These are phyloP conservation scores for Magnusiomyces paraingens DNA, from an alignment of 1,139 yeast species.

Conservation along the genomic window DNA sequence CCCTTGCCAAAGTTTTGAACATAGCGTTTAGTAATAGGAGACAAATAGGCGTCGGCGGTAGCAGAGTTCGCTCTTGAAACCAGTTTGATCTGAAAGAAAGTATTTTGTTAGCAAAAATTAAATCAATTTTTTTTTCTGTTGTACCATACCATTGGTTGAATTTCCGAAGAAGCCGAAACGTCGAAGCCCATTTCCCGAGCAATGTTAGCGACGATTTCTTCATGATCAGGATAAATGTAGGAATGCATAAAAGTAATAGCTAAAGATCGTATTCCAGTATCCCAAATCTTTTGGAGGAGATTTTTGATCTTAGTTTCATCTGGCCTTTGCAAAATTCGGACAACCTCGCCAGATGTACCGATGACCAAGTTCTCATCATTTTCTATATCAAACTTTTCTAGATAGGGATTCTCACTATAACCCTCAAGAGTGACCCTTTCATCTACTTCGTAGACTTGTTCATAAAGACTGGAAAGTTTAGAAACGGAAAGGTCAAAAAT, in stretches of 20 bases:
- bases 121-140: neutral
- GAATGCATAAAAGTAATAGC: conserved; percentile 68
- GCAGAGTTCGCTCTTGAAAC: conserved; percentile 68
- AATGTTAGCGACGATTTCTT: conserved; percentile 46
- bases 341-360: conserved; percentile 61
- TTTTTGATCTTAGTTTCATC: conserved; percentile 38
- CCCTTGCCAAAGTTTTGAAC: conserved; percentile 57
- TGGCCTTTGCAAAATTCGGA: conserved; percentile 48
- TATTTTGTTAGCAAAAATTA: neutral
- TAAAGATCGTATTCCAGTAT: conserved; percentile 53
- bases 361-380: conserved; percentile 34
- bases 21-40: conserved; percentile 64
- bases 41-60: conserved; percentile 69
- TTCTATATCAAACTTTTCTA: conserved; percentile 28
- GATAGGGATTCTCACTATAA: conserved; percentile 52
- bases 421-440: conserved; percentile 70
- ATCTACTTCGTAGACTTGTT: conserved; percentile 57
- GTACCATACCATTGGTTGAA: conserved; percentile 50
- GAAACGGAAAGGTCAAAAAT: conserved; percentile 57
- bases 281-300: conserved; percentile 40
- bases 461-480: conserved; percentile 55
- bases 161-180: conserved; percentile 56
- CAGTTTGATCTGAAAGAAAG: conserved; percentile 42
- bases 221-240: conserved; percentile 64
- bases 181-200: conserved; percentile 60